Conservation (phyloP, 257 asterid species). For the Henckelia pumila region DNA sequence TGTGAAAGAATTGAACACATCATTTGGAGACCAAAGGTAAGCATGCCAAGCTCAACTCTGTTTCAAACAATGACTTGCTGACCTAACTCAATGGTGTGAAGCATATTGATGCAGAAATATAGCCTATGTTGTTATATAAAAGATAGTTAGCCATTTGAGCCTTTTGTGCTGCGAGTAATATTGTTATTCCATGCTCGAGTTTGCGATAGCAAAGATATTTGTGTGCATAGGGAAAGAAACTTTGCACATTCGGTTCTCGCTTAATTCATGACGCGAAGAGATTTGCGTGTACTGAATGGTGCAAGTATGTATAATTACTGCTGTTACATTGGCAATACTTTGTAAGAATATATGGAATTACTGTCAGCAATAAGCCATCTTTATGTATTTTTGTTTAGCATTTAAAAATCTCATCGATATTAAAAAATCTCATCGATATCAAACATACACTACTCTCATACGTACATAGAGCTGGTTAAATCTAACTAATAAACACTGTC, state of each 20-base stretch:
- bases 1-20: constrained; percentile 47
- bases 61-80: constrained; percentile 57
- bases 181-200: not conserved
- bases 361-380: not conserved
- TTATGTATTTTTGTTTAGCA: not conserved
- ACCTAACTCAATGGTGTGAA: constrained; percentile 39
- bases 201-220: not conserved
- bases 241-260: not conserved
- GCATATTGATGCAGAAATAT: constrained; percentile 27
- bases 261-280: no score
- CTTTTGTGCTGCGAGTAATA: constrained; percentile 10
- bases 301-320: not conserved
- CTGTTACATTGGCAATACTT: not conserved
- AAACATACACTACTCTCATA: not conserved
- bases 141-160: not conserved
- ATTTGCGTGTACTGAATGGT: no score
- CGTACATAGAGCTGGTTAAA: no score
- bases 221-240: not conserved
- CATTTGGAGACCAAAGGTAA: constrained; percentile 75
- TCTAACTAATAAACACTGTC: no score
- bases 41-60: constrained; percentile 37
- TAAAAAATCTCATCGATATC: not conserved
- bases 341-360: not conserved
- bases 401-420: not conserved
- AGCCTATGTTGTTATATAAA: not conserved